Evolutionary conservation across 352 stramenopile genomes (phyloP).

Genomic region (Blastocystis sp.): DNA sequence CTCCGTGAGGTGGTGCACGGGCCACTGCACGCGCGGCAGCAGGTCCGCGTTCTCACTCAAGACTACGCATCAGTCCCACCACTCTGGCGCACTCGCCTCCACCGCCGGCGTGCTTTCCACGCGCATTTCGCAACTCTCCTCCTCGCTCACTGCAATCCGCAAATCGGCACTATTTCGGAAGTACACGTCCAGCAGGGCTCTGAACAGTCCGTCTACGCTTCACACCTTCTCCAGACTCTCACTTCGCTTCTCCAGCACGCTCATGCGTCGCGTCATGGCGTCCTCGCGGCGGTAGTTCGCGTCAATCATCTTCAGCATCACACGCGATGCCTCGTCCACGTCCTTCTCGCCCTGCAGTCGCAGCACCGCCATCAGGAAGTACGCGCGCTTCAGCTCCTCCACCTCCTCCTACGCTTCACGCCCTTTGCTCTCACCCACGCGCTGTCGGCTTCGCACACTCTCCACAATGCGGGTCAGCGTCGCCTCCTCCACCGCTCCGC

Average conservation of each 20-base stretch:
- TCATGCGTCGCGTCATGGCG: neutral
- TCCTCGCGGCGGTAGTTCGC: neutral
- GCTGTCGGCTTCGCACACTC: neutral
- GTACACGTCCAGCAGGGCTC: conserved; percentile 29
- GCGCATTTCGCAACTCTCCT: neutral
- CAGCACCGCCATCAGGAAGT: conserved; percentile 16
- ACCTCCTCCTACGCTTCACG: conserved; percentile 36
- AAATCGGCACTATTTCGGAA: conserved; percentile 31
- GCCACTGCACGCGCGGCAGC: neutral
- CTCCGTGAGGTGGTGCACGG: conserved; percentile 20
- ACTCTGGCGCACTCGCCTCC: neutral
- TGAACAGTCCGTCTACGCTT: neutral
- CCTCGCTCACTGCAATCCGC: neutral
- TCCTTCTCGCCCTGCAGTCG: neutral
- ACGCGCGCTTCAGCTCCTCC: conserved; percentile 48
- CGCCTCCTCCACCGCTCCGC: neutral
- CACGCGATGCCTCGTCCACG: neutral
- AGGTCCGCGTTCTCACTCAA: neutral
- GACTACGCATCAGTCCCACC: neutral
- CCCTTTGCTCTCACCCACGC: neutral
- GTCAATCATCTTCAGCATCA: neutral
- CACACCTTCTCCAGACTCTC: neutral
- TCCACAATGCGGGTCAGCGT: neutral
- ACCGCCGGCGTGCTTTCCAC: neutral
- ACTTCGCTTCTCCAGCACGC: neutral